A percentile compares a stretch with the other conserved stretches of the same genome.
Conservation (phyloP, 208 protist species). For the Endotrypanum monterogeii region DNA sequence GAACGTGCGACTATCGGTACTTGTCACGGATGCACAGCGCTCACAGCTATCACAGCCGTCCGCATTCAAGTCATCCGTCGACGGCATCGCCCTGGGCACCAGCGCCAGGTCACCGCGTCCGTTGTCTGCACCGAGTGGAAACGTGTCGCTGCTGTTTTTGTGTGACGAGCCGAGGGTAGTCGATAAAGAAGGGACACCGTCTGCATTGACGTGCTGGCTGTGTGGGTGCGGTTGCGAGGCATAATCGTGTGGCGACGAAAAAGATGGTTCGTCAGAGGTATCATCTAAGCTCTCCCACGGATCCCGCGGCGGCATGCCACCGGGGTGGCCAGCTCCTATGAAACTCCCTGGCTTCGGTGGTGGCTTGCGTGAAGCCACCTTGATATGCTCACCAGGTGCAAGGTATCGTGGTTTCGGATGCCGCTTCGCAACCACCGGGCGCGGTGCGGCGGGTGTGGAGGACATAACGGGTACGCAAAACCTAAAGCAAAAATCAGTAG, state of each 20-base stretch:
- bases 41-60: neutral
- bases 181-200: conserved; percentile 15
- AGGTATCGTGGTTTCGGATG: conserved; percentile 20
- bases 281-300: conserved; percentile 27
- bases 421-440: conserved; percentile 16
- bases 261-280: neutral
- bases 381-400: conserved; percentile 27
- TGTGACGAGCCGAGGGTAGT: neutral
- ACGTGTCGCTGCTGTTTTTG: conserved; percentile 10
- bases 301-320: conserved; percentile 17
- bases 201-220: neutral
- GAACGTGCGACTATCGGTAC: neutral
- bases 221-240: neutral
- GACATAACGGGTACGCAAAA: neutral
- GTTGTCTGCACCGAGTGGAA: neutral
- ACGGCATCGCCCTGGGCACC: neutral
- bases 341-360: neutral
- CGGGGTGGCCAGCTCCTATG: neutral
- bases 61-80: neutral
- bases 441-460: conserved; percentile 7
- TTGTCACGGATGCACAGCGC: conserved; percentile 3
- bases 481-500: no score
- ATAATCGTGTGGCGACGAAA: neutral
- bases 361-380: conserved; percentile 28
- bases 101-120: neutral